These are phyloP conservation scores for Penicillium sp. DNA, from an alignment of 2,329 filamentous ascomycete species.

Conservation along the genomic window DNA sequence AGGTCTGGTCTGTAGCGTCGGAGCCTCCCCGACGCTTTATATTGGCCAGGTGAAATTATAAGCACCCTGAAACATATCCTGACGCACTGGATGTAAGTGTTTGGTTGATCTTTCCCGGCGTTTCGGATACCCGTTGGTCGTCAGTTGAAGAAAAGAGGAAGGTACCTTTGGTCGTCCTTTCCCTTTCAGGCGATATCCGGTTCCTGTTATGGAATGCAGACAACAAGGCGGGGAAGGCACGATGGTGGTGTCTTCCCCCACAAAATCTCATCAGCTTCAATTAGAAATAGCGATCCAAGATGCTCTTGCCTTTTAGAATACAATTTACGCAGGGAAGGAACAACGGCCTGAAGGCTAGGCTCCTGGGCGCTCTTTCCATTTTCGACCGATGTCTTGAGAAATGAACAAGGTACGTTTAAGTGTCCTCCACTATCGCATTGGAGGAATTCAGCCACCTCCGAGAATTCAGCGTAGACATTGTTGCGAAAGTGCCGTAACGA, in stretches of 20 bases:
- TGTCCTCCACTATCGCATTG: background rate
- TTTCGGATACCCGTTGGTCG: background rate
- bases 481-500: background rate
- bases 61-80: background rate
- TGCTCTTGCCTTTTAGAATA: background rate
- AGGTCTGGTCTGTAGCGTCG: background rate
- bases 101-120: background rate
- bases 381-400: background rate
- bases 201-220: background rate
- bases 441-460: background rate
- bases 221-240: background rate
- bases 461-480: background rate
- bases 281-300: background rate
- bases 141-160: background rate
- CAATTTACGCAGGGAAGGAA: background rate
- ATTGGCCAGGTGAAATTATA: background rate
- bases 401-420: too few species aligned
- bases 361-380: background rate
- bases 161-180: background rate
- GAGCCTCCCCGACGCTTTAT: background rate
- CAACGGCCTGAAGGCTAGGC: background rate
- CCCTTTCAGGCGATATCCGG: background rate
- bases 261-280: background rate
- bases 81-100: background rate
- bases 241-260: background rate